A percentile compares a stretch with the other conserved stretches of the same genome.
Evolutionary conservation across 352 stramenopile species (phyloP).

Genomic region (Phytophthora crassamura): DNA sequence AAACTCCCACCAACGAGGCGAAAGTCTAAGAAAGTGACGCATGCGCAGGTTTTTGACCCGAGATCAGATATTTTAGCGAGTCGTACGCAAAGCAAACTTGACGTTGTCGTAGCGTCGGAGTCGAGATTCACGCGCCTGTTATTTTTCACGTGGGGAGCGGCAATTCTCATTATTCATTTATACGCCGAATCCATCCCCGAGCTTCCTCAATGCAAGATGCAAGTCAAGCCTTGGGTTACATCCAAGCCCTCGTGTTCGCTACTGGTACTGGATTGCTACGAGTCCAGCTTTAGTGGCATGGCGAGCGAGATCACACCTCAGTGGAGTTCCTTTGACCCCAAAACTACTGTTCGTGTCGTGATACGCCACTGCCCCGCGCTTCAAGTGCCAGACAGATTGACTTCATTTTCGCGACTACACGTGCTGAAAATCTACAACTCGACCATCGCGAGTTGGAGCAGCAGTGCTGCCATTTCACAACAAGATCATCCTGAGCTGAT

Average conservation of each 20-base stretch:
- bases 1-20: neutral
- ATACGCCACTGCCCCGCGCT: constrained; percentile 48
- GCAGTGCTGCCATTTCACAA: constrained; percentile 35
- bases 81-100: neutral
- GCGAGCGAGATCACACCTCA: constrained; percentile 19
- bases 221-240: constrained; percentile 39
- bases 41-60: neutral
- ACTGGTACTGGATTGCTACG: constrained; percentile 33
- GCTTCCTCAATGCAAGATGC: constrained; percentile 28
- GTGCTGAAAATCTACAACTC: constrained; percentile 53
- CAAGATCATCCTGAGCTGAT: constrained; percentile 35
- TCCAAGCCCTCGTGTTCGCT: constrained; percentile 33
- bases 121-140: constrained; percentile 14
- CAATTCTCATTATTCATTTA: constrained; percentile 32
- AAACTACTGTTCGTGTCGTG: constrained; percentile 36
- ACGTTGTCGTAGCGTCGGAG: constrained; percentile 5
- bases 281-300: constrained; percentile 7
- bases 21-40: neutral
- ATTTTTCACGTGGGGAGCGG: constrained; percentile 30
- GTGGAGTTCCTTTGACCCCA: constrained; percentile 29
- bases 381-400: constrained; percentile 33
- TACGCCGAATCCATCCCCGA: neutral
- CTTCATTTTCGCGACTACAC: constrained; percentile 32
- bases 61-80: no score
- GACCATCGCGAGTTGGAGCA: constrained; percentile 36